Evolutionary conservation across 768 basidiomycete species (phyloP).

Genomic region (Gyrodon lividus): DNA sequence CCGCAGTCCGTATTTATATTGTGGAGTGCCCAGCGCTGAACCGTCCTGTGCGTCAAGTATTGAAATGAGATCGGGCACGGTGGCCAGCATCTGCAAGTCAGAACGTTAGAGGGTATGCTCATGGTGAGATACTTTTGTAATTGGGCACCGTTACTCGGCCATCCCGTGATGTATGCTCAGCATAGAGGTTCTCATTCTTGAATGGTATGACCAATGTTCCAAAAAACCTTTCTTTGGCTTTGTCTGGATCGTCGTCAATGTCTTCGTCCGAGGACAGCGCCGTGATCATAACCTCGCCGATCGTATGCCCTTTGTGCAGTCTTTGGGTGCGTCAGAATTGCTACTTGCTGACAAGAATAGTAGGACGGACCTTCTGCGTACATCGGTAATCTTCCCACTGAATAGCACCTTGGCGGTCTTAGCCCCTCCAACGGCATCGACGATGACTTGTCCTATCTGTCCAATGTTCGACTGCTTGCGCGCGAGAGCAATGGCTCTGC

Average conservation of each 20-base stretch:
- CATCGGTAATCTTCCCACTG: conserved; percentile 58
- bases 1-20: conserved; percentile 60
- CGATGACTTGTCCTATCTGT: conserved; percentile 34
- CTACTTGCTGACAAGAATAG: background rate
- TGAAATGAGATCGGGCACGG: conserved; percentile 65
- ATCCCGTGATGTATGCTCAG: conserved; percentile 38
- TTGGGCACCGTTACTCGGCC: conserved; percentile 20
- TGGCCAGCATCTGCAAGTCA: conserved; percentile 42
- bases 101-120: background rate
- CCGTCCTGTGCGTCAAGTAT: conserved; percentile 65
- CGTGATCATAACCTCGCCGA: conserved; percentile 37
- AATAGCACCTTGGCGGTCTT: conserved; percentile 45
- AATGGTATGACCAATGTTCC: conserved; percentile 51
- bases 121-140: background rate
- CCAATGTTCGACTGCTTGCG: conserved; percentile 46
- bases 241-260: conserved; percentile 24
- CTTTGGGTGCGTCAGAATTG: conserved; percentile 6
- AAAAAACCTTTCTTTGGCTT: conserved; percentile 20
- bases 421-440: conserved; percentile 36
- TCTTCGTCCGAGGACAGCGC: conserved; percentile 29
- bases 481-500: conserved; percentile 54
- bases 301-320: conserved; percentile 39
- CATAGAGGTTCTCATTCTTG: conserved; percentile 62
- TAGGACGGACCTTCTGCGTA: conserved; percentile 34
- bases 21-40: conserved; percentile 58